Evolutionary conservation across 1,139 yeast species (phyloP).

Genomic region (Neolecta irregularis): DNA sequence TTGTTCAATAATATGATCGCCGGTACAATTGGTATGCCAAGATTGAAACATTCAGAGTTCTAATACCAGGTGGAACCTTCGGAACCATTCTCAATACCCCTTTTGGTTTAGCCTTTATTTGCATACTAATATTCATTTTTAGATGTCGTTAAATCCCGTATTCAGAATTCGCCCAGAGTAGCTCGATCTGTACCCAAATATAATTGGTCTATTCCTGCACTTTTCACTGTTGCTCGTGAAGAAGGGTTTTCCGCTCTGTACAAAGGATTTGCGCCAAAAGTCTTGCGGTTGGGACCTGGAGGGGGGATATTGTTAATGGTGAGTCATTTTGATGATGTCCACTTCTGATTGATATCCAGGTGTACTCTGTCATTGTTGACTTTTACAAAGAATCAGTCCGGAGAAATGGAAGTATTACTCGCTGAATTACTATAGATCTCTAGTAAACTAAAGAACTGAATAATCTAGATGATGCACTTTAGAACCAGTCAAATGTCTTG

Average conservation of each 20-base stretch:
- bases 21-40: conserved; percentile 78
- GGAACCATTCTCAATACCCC: conserved; percentile 94
- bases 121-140: no score
- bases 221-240: conserved; percentile 62
- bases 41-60: no score
- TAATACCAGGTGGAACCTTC: conserved; percentile 82
- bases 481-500: no score
- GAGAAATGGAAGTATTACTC: no score
- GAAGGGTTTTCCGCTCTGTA: conserved; percentile 82
- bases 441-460: no score
- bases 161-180: conserved; percentile 67
- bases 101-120: no score
- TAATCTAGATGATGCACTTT: no score
- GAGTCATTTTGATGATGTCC: no score
- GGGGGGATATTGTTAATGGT: conserved; percentile 96
- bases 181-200: conserved; percentile 57
- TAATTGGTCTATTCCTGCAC: conserved; percentile 81
- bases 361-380: no score
- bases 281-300: conserved; percentile 94
- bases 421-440: no score
- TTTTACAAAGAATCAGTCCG: no score
- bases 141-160: conserved; percentile 96
- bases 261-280: conserved; percentile 94
- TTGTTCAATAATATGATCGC: conserved; percentile 76
- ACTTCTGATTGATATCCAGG: no score